A percentile compares a stretch with the other conserved stretches of the same genome.
Conservation (phyloP, 768 basidiomycete genomes). For the Pholiota conissans region DNA sequence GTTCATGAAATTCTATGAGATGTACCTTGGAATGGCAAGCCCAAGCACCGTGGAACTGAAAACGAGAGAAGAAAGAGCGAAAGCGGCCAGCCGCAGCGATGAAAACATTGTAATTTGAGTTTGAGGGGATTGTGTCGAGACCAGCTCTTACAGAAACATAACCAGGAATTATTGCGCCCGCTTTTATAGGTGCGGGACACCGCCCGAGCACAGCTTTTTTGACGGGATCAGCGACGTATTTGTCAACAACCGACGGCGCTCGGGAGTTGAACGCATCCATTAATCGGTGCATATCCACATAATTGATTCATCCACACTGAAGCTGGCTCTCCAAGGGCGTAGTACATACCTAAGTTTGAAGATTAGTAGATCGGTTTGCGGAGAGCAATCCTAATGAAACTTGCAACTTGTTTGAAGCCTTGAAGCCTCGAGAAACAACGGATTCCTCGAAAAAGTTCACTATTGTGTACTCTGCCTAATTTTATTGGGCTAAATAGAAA, state of each 20-base stretch:
- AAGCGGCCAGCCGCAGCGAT: constrained; percentile 32
- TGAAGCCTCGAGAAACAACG: too few relatives aligned
- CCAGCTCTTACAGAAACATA: constrained; percentile 19
- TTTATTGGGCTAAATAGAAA: too few relatives aligned
- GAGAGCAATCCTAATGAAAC: too few relatives aligned
- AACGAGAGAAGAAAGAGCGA: constrained; percentile 16
- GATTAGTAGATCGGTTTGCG: too few relatives aligned
- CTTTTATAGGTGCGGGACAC: neutral
- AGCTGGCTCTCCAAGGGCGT: neutral
- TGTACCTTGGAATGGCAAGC: constrained; percentile 22
- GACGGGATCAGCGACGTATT: neutral
- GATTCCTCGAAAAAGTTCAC: too few relatives aligned
- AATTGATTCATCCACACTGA: neutral
- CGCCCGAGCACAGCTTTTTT: neutral
- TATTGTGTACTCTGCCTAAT: too few relatives aligned
- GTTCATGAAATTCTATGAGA: neutral
- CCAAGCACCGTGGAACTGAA: constrained; percentile 16
- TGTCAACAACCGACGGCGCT: neutral
- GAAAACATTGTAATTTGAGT: constrained; percentile 33
- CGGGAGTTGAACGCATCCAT: neutral
- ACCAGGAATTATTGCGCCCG: neutral
- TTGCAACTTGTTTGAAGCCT: too few relatives aligned
- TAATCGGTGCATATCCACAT: too few relatives aligned
- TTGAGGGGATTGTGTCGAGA: constrained; percentile 44
- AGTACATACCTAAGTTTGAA: too few relatives aligned